Base-by-base conservation (phyloP, 345 rosid genomes). In the Acer saccharum region DNA sequence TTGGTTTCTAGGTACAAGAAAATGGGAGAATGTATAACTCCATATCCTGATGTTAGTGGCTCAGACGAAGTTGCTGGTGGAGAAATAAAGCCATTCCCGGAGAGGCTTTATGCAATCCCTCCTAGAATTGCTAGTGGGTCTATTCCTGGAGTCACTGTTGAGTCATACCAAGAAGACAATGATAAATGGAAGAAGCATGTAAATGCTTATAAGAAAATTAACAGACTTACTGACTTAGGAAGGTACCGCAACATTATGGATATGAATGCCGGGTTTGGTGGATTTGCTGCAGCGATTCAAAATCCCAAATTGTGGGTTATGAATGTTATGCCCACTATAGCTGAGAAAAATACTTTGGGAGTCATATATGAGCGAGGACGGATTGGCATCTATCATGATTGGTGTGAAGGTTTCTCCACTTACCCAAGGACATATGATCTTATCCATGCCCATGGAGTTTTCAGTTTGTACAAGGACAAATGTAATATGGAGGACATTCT, bases 321-420 rank as follows among this genome's bases (percentile, higher is more conserved):
- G 99, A 97, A 97, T 90, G 99, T 94, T 75, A 90, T 94, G 73
- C 97, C 99, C 20, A 97, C 96, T 0, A 86, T 93, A 66, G 94
- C 98, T 25, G 93, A 94, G 75, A 91, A 78, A 81, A 90, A 83
- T 67, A 89, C 92, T 1, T 89, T 94, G 73, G 98, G 99, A 23
- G 97, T 91, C 69, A 84, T 97, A 55, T 92, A 84, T 71, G 93
- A 94, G 75, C 85, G 99, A 75, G 99, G 99, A 80, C 82, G 94
- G 79, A 92, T 93, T 20, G 99, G 99, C 81, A 97, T 97, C 81
- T 97, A 94, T 84, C 98, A 97, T 76, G 97, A 94, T 88, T 97
- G 99, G 99, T 94, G 98, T 84, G 98, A 97, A 87, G 97, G 88
- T 68, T 94, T 97, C 92, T 97, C 98, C 23, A 94, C 99, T n/a